These are phyloP conservation scores for Coniochaeta ligniaria DNA, from an alignment of 2,329 filamentous ascomycete genomes.

Conservation along the genomic window DNA sequence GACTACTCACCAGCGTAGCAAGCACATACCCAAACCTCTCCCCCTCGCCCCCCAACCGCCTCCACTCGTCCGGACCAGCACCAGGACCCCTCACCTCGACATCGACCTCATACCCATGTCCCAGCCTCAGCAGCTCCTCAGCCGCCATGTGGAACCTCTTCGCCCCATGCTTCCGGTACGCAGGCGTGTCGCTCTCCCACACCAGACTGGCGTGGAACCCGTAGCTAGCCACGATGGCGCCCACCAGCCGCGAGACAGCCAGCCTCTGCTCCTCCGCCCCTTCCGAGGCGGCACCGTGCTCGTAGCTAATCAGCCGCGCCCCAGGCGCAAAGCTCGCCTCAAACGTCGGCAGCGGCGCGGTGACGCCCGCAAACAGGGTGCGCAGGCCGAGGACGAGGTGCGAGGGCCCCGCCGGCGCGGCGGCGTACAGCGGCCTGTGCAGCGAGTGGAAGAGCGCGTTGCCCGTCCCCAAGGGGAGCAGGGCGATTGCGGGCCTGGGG, in stretches of 20 bases:
- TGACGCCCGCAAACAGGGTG: conserved; percentile 51
- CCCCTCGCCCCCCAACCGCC: conserved; percentile 24
- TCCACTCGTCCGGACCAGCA: conserved; percentile 10
- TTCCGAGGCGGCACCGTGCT: conserved; percentile 8
- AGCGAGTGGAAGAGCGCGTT: conserved; percentile 59
- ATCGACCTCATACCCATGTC: conserved; percentile 40
- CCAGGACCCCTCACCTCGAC: conserved; percentile 24
- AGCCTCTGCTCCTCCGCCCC: conserved; percentile 15
- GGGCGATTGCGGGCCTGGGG: conserved; percentile 35
- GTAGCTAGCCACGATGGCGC: conserved; percentile 83
- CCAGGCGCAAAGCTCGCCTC: conserved; percentile 53
- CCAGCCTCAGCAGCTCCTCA: conserved; percentile 56
- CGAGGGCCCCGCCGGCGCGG: conserved; percentile 21
- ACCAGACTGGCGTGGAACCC: conserved; percentile 85
- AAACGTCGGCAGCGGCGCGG: conserved; percentile 55
- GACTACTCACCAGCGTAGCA: conserved; percentile 67
- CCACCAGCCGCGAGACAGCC: conserved; percentile 44
- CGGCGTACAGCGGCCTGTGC: conserved; percentile 48
- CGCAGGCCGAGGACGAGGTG: conserved; percentile 43
- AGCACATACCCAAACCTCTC: conserved; percentile 69
- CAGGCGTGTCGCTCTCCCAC: conserved; percentile 80
- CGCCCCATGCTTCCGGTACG: conserved; percentile 69
- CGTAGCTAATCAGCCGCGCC: conserved; percentile 37
- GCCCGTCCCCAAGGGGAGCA: conserved; percentile 57
- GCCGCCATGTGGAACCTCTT: conserved; percentile 83